Evolutionary conservation across 495 filamentous ascomycete species (phyloP).

Genomic region (Daldinia childiae): DNA sequence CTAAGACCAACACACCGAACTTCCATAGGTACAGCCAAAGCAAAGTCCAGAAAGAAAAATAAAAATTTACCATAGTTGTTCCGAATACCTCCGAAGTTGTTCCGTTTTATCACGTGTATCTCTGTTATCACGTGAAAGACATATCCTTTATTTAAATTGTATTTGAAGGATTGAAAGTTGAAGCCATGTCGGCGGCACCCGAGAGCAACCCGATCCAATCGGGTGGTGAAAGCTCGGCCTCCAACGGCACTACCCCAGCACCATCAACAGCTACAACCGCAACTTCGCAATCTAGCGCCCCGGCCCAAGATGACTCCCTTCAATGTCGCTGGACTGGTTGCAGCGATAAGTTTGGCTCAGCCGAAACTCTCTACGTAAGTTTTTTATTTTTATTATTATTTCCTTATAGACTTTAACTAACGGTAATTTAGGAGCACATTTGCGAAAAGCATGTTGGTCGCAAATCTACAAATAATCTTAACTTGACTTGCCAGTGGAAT

Average conservation of each 20-base stretch:
- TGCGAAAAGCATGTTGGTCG: slow-evolving; percentile 98
- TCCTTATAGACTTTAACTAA: slow-evolving; percentile 35
- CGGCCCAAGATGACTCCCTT: slow-evolving; percentile 67
- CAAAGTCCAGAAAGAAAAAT: background rate
- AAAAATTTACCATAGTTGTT: background rate
- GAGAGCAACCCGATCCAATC: slow-evolving; percentile 42
- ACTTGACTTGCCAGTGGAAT: slow-evolving; percentile 97
- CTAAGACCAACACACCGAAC: background rate
- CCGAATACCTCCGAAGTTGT: background rate
- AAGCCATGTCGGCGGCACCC: slow-evolving; percentile 45
- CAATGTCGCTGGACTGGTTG: slow-evolving; percentile 89
- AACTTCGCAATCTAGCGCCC: slow-evolving; percentile 49
- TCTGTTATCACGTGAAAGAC: slow-evolving; percentile 8
- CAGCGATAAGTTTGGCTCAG: slow-evolving; percentile 77
- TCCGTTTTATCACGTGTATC: no score
- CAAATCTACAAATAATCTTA: slow-evolving; percentile 98
- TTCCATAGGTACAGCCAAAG: background rate
- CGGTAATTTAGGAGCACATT: slow-evolving; percentile 81
- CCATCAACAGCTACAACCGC: slow-evolving; percentile 53
- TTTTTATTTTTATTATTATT: background rate
- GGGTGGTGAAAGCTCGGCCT: slow-evolving; percentile 48
- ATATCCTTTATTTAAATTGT: background rate
- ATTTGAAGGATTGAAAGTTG: slow-evolving; percentile 11
- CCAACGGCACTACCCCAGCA: slow-evolving; percentile 57
- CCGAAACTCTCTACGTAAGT: slow-evolving; percentile 91